Base-by-base conservation (phyloP, 257 asterid genomes). In the Nemophila menziesii region DNA sequence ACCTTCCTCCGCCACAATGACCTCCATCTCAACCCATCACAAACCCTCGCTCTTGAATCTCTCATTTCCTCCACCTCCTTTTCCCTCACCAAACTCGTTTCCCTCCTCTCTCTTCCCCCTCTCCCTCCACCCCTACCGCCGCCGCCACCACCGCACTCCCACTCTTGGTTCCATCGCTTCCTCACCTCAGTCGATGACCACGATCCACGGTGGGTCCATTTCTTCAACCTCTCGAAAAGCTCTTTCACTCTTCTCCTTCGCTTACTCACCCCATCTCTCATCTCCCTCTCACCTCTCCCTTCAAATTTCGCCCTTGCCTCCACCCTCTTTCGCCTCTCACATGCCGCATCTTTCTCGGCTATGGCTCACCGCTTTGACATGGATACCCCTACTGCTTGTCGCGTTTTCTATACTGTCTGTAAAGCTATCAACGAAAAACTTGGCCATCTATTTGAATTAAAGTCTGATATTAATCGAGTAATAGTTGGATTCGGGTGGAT, bases 401-500 rank as follows among this genome's bases (percentile, higher is more conserved):
- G 83, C 16, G 89, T 74, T 5, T 87, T 83, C 26, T 83, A 80
- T 58, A 50, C 75, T 1, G 93, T 83, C 1, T 73, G 92, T 48
- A 87, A 74, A 55, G 89, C 83, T 29, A 67, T 87, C 33, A 79
- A 73, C 33, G 97, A 80, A 9, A 73, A 67, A 11, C 69, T 83
- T 0, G 82, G 95, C 1, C 93, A 87, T 66, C 59, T 87, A 64
- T 87, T 87, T 51, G 97, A 83, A 59, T 72, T 83, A 40, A 65
- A 60, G 60, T 70, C 74, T 22, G 97, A 87, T 61, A 66, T 87
- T 47, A 74, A 72, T 42, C 50, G 97, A 17, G 55, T 74, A 4
- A 68, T 83, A 8, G 92, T 75, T 19, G 97, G 95, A 2, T 87
- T 80, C 38, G 90, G 95, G 44, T 83, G 92, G 95, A 87, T 80